Base-by-base conservation (phyloP, 2,329 filamentous ascomycete species). In the Alternaria brassicae region DNA sequence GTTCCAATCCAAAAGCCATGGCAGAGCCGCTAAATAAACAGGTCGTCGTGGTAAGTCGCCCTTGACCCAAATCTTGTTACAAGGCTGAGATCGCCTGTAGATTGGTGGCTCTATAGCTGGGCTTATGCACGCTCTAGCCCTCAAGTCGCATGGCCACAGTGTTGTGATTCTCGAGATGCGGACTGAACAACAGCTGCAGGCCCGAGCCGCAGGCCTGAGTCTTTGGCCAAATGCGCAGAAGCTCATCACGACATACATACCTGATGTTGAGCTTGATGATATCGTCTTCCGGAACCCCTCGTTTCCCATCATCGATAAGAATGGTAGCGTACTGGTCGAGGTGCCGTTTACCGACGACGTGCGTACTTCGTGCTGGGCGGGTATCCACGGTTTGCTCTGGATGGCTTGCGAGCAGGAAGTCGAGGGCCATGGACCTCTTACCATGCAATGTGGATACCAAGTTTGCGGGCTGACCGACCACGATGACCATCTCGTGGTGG, bases 21-120 rank as follows among this genome's bases (percentile, higher is more conserved):
- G 15, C 36, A 15, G n/a, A n/a, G 21, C 13, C 45, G 30, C 13
- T 44, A 3, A 21, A 54, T 6, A 49, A 27, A 32, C 23, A 21
- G 17, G 30, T 48, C 6, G 47, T 60, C 17, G 52, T 60, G 17
- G 57, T 60, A 28, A 37, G 50, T 45, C 23, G 21, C 12, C 9
- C 17, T 34, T 30, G 5, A 32, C 12, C 6, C 2, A 10, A 6
- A 19, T 36, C n/a, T 15, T 15, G 4, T 2, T n/a, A 37, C 47
- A 21, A 25, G 15, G 37, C 48, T 60, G 21, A 60, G 17, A 0
- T 3, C 6, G 2, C 7, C 7, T 4, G 23, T 12, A 60, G 57
- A 42, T 69, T 28, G 68, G 68, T 19, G 62, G 63, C 40, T 69
- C 67, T 1, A 60, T 68, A 19, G 59, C 65, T 10, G 67, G 68